Conservation (phyloP, 2,329 filamentous ascomycete species). For the Amphichorda felina region DNA sequence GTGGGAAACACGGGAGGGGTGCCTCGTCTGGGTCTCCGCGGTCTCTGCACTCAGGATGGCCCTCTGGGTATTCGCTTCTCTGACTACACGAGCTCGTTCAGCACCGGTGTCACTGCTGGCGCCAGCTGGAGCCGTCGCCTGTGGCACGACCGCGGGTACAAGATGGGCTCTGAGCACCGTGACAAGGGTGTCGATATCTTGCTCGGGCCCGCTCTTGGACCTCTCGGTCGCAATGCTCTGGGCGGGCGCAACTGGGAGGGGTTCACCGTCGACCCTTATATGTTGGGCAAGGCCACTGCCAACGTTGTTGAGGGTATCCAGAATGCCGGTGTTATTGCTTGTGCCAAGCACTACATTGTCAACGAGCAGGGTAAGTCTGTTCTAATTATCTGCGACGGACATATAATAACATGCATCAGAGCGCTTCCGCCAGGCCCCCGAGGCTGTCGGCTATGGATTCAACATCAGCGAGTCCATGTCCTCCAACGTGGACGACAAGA, state of each 20-base stretch:
- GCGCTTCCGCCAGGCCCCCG: conserved; percentile 55
- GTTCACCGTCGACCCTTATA: conserved; percentile 59
- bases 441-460: conserved; percentile 40
- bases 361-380: conserved; percentile 51
- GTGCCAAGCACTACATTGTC: conserved; percentile 63
- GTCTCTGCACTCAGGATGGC: conserved; percentile 79
- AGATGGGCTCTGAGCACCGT: conserved; percentile 50
- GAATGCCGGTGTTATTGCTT: conserved; percentile 70
- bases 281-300: conserved; percentile 61
- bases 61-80: conserved; percentile 67
- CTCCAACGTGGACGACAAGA: conserved; percentile 58
- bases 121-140: conserved; percentile 71
- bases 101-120: conserved; percentile 65
- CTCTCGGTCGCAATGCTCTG: conserved; percentile 31
- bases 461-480: conserved; percentile 49
- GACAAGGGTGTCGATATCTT: conserved; percentile 68
- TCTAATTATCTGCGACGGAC: too few relatives aligned
- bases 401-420: conserved; percentile 26
- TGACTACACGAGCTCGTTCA: conserved; percentile 75
- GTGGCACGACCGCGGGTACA: conserved; percentile 38
- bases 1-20: conserved; percentile 67
- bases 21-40: conserved; percentile 56
- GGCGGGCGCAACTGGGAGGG: conserved; percentile 53
- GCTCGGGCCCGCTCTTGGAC: conserved; percentile 38
- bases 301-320: conserved; percentile 73